phyloP scores from a whole-genome alignment of 441 rosid genomes.

The Mallotus repandus region DNA sequence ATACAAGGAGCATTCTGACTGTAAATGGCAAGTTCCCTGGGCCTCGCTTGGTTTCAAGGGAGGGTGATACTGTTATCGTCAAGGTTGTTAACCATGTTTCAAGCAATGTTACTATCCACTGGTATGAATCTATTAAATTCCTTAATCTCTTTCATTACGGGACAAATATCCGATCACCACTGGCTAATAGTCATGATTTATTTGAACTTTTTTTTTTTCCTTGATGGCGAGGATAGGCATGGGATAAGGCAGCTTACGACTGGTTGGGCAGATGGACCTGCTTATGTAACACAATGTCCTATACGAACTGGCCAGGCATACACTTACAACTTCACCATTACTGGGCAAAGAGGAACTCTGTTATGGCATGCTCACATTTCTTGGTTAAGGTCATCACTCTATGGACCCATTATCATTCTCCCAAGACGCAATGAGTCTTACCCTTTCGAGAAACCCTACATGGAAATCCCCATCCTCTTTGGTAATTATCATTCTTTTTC shows the following conservation, averaged over 20 bases:
- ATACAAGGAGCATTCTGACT: slow-evolving; percentile 42
- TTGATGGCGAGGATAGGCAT: slow-evolving; percentile 39
- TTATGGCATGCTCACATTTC: slow-evolving; percentile 70
- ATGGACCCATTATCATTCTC: slow-evolving; percentile 64
- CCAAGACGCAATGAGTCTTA: slow-evolving; percentile 50
- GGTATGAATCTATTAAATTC: slow-evolving; percentile 30
- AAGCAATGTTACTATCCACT: slow-evolving; percentile 47
- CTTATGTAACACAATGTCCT: slow-evolving; percentile 71
- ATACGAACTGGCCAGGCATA: slow-evolving; percentile 59
- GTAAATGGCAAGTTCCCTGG: slow-evolving; percentile 59
- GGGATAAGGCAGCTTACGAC: slow-evolving; percentile 54
- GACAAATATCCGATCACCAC: too few relatives aligned
- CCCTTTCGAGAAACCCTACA: slow-evolving; percentile 61
- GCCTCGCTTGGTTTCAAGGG: slow-evolving; percentile 46
- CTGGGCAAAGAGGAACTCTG: slow-evolving; percentile 74
- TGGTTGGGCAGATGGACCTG: slow-evolving; percentile 81
- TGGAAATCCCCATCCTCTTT: slow-evolving; percentile 57
- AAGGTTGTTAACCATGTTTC: slow-evolving; percentile 44
- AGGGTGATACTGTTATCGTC: slow-evolving; percentile 48
- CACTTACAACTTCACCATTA: slow-evolving; percentile 59
- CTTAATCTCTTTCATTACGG: not conserved
- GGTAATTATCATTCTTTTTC: slow-evolving; percentile 35
- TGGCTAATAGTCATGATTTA: too few relatives aligned
- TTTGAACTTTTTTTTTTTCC: too few relatives aligned
- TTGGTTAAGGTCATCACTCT: slow-evolving; percentile 64